Conservation (phyloP, 2,329 filamentous ascomycete species). For the Pseudocercospora fuligena region DNA sequence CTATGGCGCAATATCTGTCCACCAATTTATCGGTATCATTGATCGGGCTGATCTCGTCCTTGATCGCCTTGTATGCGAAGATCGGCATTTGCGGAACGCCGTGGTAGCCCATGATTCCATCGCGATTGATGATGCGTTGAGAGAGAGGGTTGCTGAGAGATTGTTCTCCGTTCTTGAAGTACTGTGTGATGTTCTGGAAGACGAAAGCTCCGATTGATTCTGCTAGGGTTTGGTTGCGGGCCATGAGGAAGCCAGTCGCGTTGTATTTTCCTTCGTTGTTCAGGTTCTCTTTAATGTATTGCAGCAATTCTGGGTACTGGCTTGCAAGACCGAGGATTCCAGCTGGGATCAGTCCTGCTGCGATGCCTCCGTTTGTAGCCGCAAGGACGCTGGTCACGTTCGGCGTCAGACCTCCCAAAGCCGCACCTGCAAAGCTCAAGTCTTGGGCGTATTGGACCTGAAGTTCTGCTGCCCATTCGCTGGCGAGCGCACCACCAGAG, state of each 20-base stretch:
- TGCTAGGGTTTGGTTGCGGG: constrained; percentile 33
- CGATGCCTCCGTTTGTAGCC: constrained; percentile 39
- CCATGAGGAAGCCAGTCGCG: constrained; percentile 42
- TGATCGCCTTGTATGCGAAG: constrained; percentile 57
- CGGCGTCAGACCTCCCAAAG: constrained; percentile 55
- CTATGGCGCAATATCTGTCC: constrained; percentile 47
- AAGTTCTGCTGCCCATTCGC: constrained; percentile 59
- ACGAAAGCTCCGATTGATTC: constrained; percentile 38
- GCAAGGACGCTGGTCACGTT: constrained; percentile 47
- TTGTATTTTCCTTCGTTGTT: constrained; percentile 40
- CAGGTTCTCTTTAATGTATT: constrained; percentile 37
- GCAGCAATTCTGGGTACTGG: constrained; percentile 42
- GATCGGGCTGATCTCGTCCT: constrained; percentile 53
- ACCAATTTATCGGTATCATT: constrained; percentile 52
- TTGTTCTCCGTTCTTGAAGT: constrained; percentile 47
- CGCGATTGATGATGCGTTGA: constrained; percentile 35
- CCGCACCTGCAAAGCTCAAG: constrained; percentile 54
- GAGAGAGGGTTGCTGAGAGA: constrained; percentile 34
- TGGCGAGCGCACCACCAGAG: constrained; percentile 59
- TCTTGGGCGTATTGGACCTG: constrained; percentile 60
- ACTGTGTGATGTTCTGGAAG: constrained; percentile 46
- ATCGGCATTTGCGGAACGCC: constrained; percentile 54
- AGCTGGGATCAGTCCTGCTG: constrained; percentile 42
- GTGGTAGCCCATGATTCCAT: constrained; percentile 46
- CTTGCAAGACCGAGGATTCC: constrained; percentile 42